These are phyloP conservation scores for Trichophyton benhamiae DNA, from an alignment of 2,329 filamentous ascomycete species.

Conservation along the genomic window DNA sequence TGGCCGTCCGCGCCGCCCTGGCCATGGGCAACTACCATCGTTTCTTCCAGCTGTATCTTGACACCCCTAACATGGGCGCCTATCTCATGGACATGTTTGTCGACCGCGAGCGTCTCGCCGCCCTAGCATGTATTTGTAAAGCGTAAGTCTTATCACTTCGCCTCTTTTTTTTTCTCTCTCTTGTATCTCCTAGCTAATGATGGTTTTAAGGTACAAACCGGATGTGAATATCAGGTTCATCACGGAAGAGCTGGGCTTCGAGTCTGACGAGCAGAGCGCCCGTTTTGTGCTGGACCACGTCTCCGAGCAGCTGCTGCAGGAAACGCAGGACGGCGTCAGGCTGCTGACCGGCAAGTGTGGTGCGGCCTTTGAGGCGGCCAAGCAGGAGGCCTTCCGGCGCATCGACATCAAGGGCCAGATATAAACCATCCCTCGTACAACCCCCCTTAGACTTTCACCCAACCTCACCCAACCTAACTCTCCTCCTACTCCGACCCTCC, in stretches of 20 bases:
- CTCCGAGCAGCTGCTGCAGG: slow-evolving; percentile 63
- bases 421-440: slow-evolving; percentile 17
- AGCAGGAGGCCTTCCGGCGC: slow-evolving; percentile 61
- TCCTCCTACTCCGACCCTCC: slow-evolving; percentile 7
- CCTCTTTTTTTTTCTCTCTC: background rate
- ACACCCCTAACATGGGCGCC: slow-evolving; percentile 90
- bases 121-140: slow-evolving; percentile 85
- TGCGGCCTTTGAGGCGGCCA: slow-evolving; percentile 59
- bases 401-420: slow-evolving; percentile 98
- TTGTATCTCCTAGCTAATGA: slow-evolving; percentile 34
- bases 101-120: slow-evolving; percentile 78
- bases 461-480: background rate
- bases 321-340: slow-evolving; percentile 59
- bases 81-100: slow-evolving; percentile 99
- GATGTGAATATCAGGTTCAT: slow-evolving; percentile 81
- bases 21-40: slow-evolving; percentile 93
- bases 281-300: slow-evolving; percentile 79
- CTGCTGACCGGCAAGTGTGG: slow-evolving; percentile 65
- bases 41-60: slow-evolving; percentile 92
- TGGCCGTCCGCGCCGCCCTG: slow-evolving; percentile 80
- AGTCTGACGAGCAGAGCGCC: slow-evolving; percentile 78
- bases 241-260: slow-evolving; percentile 91
- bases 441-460: background rate
- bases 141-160: slow-evolving; percentile 52
- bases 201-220: slow-evolving; percentile 64